A percentile compares a stretch with the other conserved stretches of the same genome.
These are phyloP conservation scores for Diplodia sapinea DNA, from an alignment of 2,329 filamentous ascomycete genomes.

Conservation along the genomic window DNA sequence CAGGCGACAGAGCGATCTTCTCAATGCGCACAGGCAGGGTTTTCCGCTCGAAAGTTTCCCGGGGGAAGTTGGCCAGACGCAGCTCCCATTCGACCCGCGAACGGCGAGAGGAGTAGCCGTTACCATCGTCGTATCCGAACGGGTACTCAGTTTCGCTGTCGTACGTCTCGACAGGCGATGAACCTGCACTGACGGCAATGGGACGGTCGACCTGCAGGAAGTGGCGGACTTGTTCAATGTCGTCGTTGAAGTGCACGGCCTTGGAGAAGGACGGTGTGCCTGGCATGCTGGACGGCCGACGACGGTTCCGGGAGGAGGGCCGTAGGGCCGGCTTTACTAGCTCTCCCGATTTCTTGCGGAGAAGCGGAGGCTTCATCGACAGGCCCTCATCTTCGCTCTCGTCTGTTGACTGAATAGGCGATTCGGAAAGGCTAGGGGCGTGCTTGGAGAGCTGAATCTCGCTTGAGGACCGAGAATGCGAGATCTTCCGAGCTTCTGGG, in stretches of 20 bases:
- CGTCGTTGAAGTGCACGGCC: constrained; percentile 97
- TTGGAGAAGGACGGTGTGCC: constrained; percentile 96
- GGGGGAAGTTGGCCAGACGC: constrained; percentile 80
- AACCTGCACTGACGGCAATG: constrained; percentile 92
- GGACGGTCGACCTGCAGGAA: constrained; percentile 94
- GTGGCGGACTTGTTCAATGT: constrained; percentile 93
- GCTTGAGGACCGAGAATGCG: constrained; percentile 65
- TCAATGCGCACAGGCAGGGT: constrained; percentile 78
- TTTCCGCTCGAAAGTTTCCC: constrained; percentile 67
- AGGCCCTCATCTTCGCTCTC: constrained; percentile 60
- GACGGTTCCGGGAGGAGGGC: constrained; percentile 67
- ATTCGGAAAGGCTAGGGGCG: constrained; percentile 45
- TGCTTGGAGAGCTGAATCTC: constrained; percentile 60
- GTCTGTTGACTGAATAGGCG: constrained; percentile 51
- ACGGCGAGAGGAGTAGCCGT: constrained; percentile 41
- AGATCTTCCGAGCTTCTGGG: constrained; percentile 64
- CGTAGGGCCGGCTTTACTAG: constrained; percentile 91
- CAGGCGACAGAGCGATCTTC: constrained; percentile 81
- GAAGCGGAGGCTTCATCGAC: constrained; percentile 80
- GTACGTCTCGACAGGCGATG: constrained; percentile 87
- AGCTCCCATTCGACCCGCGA: constrained; percentile 83
- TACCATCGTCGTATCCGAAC: constrained; percentile 64
- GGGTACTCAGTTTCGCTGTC: constrained; percentile 90
- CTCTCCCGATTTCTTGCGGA: constrained; percentile 98
- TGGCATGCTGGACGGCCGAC: constrained; percentile 93